A percentile compares a stretch with the other conserved stretches of the same genome.
Evolutionary conservation across 805 yeast species (phyloP).

Genomic region (Tetrapisispora phaffii): DNA sequence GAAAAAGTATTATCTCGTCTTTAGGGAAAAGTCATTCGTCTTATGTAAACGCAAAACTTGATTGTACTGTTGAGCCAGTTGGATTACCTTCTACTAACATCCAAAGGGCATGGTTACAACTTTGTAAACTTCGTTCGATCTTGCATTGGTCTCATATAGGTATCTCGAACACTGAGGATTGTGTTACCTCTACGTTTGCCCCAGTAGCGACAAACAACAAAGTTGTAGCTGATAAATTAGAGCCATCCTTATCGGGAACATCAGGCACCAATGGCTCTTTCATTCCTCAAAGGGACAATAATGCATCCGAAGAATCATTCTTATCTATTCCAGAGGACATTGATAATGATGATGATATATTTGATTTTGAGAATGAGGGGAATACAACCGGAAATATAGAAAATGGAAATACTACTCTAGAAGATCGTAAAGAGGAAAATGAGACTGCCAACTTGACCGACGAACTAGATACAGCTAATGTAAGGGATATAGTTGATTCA

Average conservation of each 20-base stretch:
- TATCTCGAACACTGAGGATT: slow-evolving; percentile 49
- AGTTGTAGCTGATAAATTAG: background rate
- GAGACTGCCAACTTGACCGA: background rate
- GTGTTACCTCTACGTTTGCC: slow-evolving; percentile 18
- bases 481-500: background rate
- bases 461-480: background rate
- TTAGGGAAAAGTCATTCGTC: slow-evolving; percentile 10
- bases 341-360: slow-evolving; percentile 9
- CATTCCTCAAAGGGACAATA: background rate
- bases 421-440: background rate
- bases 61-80: slow-evolving; percentile 10
- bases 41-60: slow-evolving; percentile 11
- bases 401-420: background rate
- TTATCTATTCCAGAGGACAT: background rate
- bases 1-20: slow-evolving; percentile 24
- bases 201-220: slow-evolving; percentile 9
- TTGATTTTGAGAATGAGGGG: slow-evolving; percentile 17
- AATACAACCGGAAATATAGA: background rate
- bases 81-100: slow-evolving; percentile 29
- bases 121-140: slow-evolving; percentile 54
- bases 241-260: background rate
- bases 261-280: background rate
- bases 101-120: slow-evolving; percentile 53
- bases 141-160: slow-evolving; percentile 82
- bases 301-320: slow-evolving; percentile 6